Evolutionary conservation across 2,329 filamentous ascomycete species (phyloP).

Genomic region (Sporothrix mexicana): DNA sequence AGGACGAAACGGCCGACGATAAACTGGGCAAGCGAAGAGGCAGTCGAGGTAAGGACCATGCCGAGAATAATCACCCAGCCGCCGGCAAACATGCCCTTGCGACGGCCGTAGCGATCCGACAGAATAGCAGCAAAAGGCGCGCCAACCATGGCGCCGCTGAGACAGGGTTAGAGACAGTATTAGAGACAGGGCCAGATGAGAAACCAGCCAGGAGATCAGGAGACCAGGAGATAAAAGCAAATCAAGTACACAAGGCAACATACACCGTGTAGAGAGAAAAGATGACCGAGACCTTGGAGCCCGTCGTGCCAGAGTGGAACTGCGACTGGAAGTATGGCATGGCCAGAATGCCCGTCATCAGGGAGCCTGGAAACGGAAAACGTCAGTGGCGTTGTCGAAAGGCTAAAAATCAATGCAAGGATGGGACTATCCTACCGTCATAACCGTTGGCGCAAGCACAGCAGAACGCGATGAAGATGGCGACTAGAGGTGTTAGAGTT

Average conservation of each 20-base stretch:
- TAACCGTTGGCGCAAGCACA: conserved; percentile 57
- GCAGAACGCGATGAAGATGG: conserved; percentile 54
- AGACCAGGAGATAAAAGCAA: too few relatives aligned
- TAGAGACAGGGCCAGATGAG: too few relatives aligned
- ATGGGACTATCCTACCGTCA: conserved; percentile 42
- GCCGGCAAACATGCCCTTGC: conserved; percentile 53
- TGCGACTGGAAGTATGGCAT: conserved; percentile 52
- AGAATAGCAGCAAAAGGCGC: conserved; percentile 52
- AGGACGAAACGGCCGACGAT: neutral
- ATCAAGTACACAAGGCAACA: too few relatives aligned
- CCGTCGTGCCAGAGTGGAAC: conserved; percentile 47
- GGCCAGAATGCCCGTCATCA: conserved; percentile 53
- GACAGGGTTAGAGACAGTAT: neutral
- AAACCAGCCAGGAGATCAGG: too few relatives aligned
- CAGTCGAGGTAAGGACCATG: conserved; percentile 51
- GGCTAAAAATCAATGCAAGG: too few relatives aligned
- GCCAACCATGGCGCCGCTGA: conserved; percentile 53
- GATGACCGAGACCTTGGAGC: conserved; percentile 3
- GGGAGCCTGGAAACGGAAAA: conserved; percentile 42
- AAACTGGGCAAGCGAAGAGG: conserved; percentile 32
- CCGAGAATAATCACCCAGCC: conserved; percentile 53
- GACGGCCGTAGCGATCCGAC: conserved; percentile 53
- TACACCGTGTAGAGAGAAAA: conserved; percentile 14
- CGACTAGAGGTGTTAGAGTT: conserved; percentile 41
- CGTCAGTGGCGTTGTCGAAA: neutral